These are phyloP conservation scores for Paraurostyla sp. DNA, from an alignment of 73 alveolate species.

Conservation along the genomic window DNA sequence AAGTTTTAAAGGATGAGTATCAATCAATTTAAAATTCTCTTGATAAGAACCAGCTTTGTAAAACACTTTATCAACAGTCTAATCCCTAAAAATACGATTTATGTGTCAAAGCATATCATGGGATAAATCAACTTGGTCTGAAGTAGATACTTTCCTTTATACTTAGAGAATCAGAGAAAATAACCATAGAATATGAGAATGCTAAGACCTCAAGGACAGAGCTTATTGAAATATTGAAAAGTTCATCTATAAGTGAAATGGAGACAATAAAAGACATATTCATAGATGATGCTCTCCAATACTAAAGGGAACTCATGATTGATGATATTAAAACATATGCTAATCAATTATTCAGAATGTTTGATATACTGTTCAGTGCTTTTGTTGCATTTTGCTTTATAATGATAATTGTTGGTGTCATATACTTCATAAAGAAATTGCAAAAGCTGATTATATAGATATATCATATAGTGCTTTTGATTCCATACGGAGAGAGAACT, in stretches of 20 bases:
- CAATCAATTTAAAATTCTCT: not conserved
- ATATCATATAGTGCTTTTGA: constrained; percentile 46
- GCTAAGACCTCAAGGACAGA: not conserved
- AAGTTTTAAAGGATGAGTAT: not conserved
- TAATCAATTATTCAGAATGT: constrained; percentile 15
- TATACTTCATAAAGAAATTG: not conserved
- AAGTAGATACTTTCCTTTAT: constrained; percentile 6
- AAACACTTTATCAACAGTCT: not conserved
- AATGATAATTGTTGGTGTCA: constrained; percentile 6
- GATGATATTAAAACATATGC: constrained; percentile 1
- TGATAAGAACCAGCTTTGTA: not conserved
- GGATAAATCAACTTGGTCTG: constrained; percentile 21
- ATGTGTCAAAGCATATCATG: constrained; percentile 17
- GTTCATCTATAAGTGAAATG: not conserved
- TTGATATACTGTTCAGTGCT: constrained; percentile 50
- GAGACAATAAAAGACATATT: constrained; percentile 52
- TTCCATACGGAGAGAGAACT: constrained; percentile 63
- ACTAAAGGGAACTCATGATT: not conserved
- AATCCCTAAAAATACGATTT: not conserved
- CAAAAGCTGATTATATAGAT: constrained; percentile 18
- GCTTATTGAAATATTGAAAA: not conserved
- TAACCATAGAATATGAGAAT: not conserved
- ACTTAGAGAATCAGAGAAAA: constrained; percentile 33
- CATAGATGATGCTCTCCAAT: constrained; percentile 9
- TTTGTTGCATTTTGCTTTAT: constrained; percentile 50